Conservation (phyloP, 805 yeast species). For the Pichia sporocuriosa region DNA sequence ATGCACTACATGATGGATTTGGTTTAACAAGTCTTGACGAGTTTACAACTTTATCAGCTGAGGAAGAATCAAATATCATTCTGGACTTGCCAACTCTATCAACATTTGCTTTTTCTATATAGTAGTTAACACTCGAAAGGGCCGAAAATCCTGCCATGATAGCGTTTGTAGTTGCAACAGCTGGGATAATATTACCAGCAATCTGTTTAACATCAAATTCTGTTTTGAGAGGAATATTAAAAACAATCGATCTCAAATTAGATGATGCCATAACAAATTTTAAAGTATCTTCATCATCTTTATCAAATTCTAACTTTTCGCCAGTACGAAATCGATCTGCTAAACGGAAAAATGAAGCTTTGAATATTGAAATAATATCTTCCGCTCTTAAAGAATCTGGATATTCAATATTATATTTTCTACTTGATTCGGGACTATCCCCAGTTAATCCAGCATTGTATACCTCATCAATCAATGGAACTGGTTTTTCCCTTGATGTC, state of each 20-base stretch:
- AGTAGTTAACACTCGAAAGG: constrained; percentile 57
- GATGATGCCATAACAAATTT: constrained; percentile 84
- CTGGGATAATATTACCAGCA: constrained; percentile 98
- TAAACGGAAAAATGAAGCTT: constrained; percentile 40
- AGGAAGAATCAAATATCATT: constrained; percentile 46
- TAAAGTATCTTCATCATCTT: constrained; percentile 89
- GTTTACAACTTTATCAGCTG: constrained; percentile 58
- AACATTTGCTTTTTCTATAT: constrained; percentile 16
- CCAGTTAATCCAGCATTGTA: not conserved
- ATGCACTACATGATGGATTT: constrained; percentile 66
- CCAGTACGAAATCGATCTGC: constrained; percentile 39
- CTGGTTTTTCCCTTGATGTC: constrained; percentile 68
- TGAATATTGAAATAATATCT: constrained; percentile 59
- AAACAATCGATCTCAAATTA: constrained; percentile 65
- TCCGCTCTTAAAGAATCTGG: constrained; percentile 42
- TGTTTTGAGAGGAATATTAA: constrained; percentile 62
- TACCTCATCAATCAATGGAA: constrained; percentile 8
- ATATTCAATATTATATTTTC: constrained; percentile 2
- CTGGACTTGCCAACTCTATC: constrained; percentile 31
- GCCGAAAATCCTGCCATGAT: constrained; percentile 87
- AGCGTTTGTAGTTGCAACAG: constrained; percentile 97
- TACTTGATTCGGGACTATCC: not conserved
- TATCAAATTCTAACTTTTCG: constrained; percentile 64
- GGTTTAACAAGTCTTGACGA: constrained; percentile 56
- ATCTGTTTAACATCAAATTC: constrained; percentile 87